Base-by-base conservation (phyloP, 805 yeast genomes). In the Candida ortonii region DNA sequence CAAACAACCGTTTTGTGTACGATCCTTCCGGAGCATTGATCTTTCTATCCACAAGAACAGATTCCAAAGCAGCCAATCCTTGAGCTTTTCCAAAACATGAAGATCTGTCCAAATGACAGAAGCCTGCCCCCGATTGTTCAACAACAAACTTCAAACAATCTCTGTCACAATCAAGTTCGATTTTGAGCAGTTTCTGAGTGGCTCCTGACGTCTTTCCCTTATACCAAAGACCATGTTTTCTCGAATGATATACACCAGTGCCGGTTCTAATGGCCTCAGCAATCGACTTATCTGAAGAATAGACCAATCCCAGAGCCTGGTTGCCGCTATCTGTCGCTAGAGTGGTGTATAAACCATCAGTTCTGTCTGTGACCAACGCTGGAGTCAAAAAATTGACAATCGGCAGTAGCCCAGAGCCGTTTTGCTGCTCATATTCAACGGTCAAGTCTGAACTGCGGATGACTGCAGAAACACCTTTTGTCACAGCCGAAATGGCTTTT, bases 191-290 rank as follows among this genome's bases (percentile, higher is more conserved):
- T 47, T 70, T 70, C 64, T 93, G 98, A 1, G 94, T 85, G 33
- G 95, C 95, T 14, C 98, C 98, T n/a, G 95, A 84, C 2, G 96
- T 85, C 36, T 83, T 82, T 19, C 98, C 98, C 61, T 93, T 93
- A 59, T 80, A 84, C 98, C 98, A 93, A 39, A 93, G 71, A 27
- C 95, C 97, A 42, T 86, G 79, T 52, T 83, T 80, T 51, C 98
- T 80, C 7, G 96, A 86, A 61, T 84, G 96, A 62, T 93, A 93
- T 2, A 93, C 96, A 38, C 98, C 98, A 7, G 85, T 78, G 31
- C 76, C 73, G 15, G 85, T 81, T 41, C 76, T 76, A 47, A 93
- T 74, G 9, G 97, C 93, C 50, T 84, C 89, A 27, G 73, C 63
- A 51, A 93, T 78, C 21, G 96, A 85, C 49, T 83, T 88, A 25